A percentile compares a stretch with the other conserved stretches of the same genome.
phyloP scores from a whole-genome alignment of 2,329 filamentous ascomycete species.

The Sclerotinia borealis region DNA sequence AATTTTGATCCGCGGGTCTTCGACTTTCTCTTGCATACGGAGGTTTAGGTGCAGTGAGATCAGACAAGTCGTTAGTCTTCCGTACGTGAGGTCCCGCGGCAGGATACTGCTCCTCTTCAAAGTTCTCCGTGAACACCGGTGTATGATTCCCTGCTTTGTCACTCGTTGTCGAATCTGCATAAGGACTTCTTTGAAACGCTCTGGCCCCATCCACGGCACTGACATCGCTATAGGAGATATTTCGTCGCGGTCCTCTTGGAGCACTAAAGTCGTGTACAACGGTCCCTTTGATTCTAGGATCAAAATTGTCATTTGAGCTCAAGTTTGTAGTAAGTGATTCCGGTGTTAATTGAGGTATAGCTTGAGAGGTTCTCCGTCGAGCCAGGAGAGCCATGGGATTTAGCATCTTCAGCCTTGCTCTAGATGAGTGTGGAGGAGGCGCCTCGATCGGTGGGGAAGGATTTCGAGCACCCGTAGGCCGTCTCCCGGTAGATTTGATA shows the following conservation, averaged over 20 bases:
- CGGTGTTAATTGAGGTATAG: slow-evolving; percentile 26
- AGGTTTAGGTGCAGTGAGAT: slow-evolving; percentile 29
- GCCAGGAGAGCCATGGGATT: slow-evolving; percentile 36
- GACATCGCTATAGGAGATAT: slow-evolving; percentile 32
- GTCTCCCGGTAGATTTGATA: slow-evolving; percentile 21
- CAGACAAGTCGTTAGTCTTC: slow-evolving; percentile 31
- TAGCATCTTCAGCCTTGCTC: slow-evolving; percentile 32
- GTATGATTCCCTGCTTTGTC: slow-evolving; percentile 40
- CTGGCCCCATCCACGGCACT: slow-evolving; percentile 12
- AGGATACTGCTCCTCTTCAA: slow-evolving; percentile 42
- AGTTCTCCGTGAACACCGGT: slow-evolving; percentile 49
- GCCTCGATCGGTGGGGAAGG: slow-evolving; percentile 28
- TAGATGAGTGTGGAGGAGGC: slow-evolving; percentile 22
- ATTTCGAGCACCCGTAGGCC: slow-evolving; percentile 23
- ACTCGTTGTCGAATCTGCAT: slow-evolving; percentile 2
- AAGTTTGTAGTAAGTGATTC: slow-evolving; percentile 24
- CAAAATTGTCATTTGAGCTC: slow-evolving; percentile 41
- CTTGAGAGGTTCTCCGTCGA: slow-evolving; percentile 31
- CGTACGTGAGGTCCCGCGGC: slow-evolving; percentile 32
- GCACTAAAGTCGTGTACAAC: slow-evolving; percentile 61
- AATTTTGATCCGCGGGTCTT: slow-evolving; percentile 19
- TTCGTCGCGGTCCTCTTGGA: slow-evolving; percentile 43
- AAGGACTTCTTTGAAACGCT: slow-evolving; percentile 23
- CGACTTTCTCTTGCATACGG: slow-evolving; percentile 28
- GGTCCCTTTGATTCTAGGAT: slow-evolving; percentile 59